Percentiles rank a stretch among this genome's conserved stretches.
Conservation (phyloP, 2,329 filamentous ascomycete genomes). For the Fusarium foetens region DNA sequence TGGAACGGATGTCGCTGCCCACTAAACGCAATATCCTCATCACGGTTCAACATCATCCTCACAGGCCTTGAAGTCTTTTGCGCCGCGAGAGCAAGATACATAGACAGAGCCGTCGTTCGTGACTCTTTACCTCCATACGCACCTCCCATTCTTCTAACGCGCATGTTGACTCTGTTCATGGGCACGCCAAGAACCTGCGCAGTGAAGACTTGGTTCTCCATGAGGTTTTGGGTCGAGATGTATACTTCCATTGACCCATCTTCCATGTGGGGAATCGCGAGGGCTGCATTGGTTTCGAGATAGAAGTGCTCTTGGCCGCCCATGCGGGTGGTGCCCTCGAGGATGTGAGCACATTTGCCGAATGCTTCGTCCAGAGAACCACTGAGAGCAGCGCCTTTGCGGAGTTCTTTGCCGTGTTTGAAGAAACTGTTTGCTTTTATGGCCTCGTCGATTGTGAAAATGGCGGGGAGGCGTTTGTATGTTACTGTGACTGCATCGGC, state of each 20-base stretch:
- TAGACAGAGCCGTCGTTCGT: background rate
- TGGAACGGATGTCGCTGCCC: background rate
- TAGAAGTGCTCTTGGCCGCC: constrained; percentile 7
- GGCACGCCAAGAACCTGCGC: background rate
- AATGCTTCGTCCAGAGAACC: background rate
- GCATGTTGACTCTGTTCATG: background rate
- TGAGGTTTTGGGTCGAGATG: background rate
- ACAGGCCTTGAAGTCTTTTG: background rate
- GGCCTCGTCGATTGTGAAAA: constrained; percentile 6
- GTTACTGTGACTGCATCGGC: background rate
- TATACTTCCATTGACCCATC: background rate
- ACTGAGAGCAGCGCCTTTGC: background rate
- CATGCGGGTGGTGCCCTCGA: background rate
- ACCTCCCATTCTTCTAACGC: background rate
- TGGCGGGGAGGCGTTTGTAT: background rate
- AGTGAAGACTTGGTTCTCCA: constrained; percentile 2
- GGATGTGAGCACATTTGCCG: background rate
- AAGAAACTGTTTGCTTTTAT: constrained; percentile 4
- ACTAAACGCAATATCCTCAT: background rate
- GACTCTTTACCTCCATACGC: background rate
- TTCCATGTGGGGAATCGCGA: background rate
- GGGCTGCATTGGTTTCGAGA: background rate
- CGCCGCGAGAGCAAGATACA: constrained; percentile 2
- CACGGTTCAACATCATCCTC: constrained; percentile 1
- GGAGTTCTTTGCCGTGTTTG: background rate